Percentiles rank a stretch among this genome's conserved stretches.
Evolutionary conservation across 768 basidiomycete genomes (phyloP).

Genomic region (Russula vinacea): DNA sequence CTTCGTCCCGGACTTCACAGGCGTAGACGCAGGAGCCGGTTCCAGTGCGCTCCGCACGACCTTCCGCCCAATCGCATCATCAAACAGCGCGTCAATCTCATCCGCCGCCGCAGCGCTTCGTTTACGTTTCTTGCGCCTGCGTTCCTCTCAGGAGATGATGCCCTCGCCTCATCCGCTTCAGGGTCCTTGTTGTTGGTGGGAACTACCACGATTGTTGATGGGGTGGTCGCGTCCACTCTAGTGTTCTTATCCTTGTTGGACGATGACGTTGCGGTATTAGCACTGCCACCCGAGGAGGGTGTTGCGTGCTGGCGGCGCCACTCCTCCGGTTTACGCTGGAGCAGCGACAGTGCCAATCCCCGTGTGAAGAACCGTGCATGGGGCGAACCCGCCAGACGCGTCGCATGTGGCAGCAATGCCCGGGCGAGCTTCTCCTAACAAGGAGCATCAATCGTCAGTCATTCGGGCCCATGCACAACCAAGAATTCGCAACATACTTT

Average conservation of each 20-base stretch:
- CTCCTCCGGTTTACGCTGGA: constrained; percentile 74
- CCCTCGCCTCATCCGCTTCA: background rate
- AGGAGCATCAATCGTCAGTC: background rate
- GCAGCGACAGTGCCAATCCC: constrained; percentile 71
- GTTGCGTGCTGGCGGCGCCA: constrained; percentile 73
- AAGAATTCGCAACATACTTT: constrained; percentile 51
- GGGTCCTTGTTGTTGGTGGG: background rate
- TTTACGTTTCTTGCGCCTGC: constrained; percentile 44
- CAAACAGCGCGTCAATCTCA: constrained; percentile 76
- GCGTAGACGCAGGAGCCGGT: constrained; percentile 5
- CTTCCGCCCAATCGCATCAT: constrained; percentile 53
- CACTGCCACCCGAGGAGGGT: constrained; percentile 23
- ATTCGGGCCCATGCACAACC: no score
- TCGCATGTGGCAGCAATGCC: constrained; percentile 69
- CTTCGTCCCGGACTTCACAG: constrained; percentile 5
- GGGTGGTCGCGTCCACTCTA: background rate
- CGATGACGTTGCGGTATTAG: background rate
- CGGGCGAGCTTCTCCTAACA: constrained; percentile 86
- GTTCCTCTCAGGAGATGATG: constrained; percentile 6
- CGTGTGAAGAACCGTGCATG: constrained; percentile 87
- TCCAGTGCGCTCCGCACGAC: constrained; percentile 53
- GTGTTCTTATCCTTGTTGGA: background rate
- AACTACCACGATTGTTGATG: background rate
- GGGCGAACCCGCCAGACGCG: constrained; percentile 67
- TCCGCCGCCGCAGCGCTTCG: constrained; percentile 48